A percentile compares a stretch with the other conserved stretches of the same genome.
These are phyloP conservation scores for Psilocybe cyanescens DNA, from an alignment of 768 basidiomycete species.

Conservation along the genomic window DNA sequence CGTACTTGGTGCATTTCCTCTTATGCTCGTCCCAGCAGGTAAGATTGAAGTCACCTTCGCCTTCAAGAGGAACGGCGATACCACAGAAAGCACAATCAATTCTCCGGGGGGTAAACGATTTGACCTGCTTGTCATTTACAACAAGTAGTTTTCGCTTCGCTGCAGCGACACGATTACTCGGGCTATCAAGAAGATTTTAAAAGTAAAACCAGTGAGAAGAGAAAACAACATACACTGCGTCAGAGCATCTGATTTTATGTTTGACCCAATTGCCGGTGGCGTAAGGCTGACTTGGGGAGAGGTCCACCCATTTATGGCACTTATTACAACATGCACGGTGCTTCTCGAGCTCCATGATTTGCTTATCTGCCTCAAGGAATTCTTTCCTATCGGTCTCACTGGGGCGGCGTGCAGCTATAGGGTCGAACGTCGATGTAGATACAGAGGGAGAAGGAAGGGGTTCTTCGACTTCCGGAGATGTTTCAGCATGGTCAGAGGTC, in stretches of 20 bases:
- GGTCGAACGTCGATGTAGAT: constrained; percentile 11
- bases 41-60: constrained; percentile 62
- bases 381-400: constrained; percentile 50
- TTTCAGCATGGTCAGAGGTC: constrained; percentile 16
- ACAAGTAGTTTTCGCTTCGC: constrained; percentile 64
- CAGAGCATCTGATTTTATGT: constrained; percentile 54
- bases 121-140: constrained; percentile 67
- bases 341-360: constrained; percentile 51
- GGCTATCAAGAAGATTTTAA: constrained; percentile 34
- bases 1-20: constrained; percentile 42
- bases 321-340: constrained; percentile 59
- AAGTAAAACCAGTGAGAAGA: constrained; percentile 5
- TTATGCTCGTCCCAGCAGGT: constrained; percentile 70
- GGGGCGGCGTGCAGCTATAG: constrained; percentile 30
- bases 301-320: constrained; percentile 67
- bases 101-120: constrained; percentile 43
- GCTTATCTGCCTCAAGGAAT: constrained; percentile 56
- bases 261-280: constrained; percentile 52
- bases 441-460: constrained; percentile 10
- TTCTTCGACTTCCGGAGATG: constrained; percentile 13
- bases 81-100: constrained; percentile 61
- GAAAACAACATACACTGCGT: constrained; percentile 39
- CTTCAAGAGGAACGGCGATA: constrained; percentile 43
- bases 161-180: constrained; percentile 61
- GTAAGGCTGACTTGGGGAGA: constrained; percentile 48